Conservation (phyloP, 1,139 yeast genomes). For the Komagataea norvegica region DNA sequence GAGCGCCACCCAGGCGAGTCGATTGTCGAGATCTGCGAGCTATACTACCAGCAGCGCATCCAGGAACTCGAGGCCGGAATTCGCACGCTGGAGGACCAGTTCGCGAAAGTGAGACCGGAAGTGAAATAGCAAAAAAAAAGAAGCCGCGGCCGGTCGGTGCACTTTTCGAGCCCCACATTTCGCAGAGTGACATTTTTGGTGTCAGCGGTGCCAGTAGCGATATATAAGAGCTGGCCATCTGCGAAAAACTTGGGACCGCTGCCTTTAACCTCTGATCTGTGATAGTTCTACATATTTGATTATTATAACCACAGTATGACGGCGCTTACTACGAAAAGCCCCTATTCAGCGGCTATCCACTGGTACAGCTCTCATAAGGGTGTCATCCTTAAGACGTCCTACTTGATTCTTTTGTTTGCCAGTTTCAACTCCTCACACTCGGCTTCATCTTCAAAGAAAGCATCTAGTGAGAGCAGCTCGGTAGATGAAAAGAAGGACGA, state of each 20-base stretch:
- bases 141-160: slow-evolving; percentile 4
- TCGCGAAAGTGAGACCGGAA: slow-evolving; percentile 9
- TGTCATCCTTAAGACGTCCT: slow-evolving; percentile 31
- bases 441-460: slow-evolving; percentile 2
- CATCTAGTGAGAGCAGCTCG: not conserved
- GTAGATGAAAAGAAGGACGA: slow-evolving; percentile 13
- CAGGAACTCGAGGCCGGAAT: slow-evolving; percentile 17
- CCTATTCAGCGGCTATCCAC: slow-evolving; percentile 11
- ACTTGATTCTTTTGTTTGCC: slow-evolving; percentile 21
- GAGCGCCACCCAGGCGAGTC: slow-evolving; percentile 8
- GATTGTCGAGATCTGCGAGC: slow-evolving; percentile 22
- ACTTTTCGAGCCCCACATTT: slow-evolving; percentile 1
- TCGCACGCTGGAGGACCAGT: slow-evolving; percentile 7
- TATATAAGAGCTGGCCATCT: too few relatives aligned
- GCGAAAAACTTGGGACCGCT: too few relatives aligned
- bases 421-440: slow-evolving; percentile 23
- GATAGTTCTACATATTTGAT: not conserved
- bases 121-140: too few relatives aligned
- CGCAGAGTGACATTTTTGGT: not conserved
- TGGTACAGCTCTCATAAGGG: slow-evolving; percentile 42
- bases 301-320: not conserved
- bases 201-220: too few relatives aligned
- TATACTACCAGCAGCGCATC: slow-evolving; percentile 16
- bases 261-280: too few relatives aligned
- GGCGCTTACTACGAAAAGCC: not conserved